These are phyloP conservation scores for Centaurea solstitialis DNA, from an alignment of 129 eudicot genomes.

Conservation along the genomic window DNA sequence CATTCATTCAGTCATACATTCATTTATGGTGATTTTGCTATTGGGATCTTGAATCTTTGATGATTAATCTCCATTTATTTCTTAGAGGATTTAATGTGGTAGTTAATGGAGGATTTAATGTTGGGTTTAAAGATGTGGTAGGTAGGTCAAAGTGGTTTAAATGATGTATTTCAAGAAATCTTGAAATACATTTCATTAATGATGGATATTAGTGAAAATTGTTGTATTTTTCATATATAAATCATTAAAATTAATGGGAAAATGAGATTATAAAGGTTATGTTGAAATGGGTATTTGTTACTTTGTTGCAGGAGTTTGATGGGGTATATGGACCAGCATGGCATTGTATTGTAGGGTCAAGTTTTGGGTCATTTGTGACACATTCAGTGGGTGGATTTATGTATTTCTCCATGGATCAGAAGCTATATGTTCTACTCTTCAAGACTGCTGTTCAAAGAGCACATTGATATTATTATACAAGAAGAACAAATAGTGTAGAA, in stretches of 20 bases:
- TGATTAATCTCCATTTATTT: not conserved
- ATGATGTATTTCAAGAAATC: not conserved
- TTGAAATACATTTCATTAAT: not conserved
- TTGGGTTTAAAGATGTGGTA: constrained; percentile 1
- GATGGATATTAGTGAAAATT: not conserved
- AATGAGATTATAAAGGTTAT: not conserved
- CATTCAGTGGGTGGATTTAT: constrained; percentile 93
- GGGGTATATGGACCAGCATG: constrained; percentile 98
- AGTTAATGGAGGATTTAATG: constrained; percentile 9
- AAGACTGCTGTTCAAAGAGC: constrained; percentile 93
- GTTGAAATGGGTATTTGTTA: not conserved
- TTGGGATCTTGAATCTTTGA: not conserved
- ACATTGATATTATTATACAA: constrained; percentile 29
- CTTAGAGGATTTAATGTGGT: constrained; percentile 3
- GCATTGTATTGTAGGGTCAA: constrained; percentile 93
- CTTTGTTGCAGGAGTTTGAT: constrained; percentile 80
- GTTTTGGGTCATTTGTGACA: constrained; percentile 96
- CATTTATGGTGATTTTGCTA: not conserved
- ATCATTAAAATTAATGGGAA: not conserved
- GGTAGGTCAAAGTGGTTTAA: constrained; percentile 23
- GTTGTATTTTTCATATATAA: not conserved
- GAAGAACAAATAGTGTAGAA: constrained; percentile 24
- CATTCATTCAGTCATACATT: not conserved
- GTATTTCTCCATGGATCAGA: constrained; percentile 93
- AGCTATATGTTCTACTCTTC: constrained; percentile 77